Percentiles rank a stretch among this genome's conserved stretches.
These are phyloP conservation scores for Crithidia bombi DNA, from an alignment of 208 protist species.

Conservation along the genomic window DNA sequence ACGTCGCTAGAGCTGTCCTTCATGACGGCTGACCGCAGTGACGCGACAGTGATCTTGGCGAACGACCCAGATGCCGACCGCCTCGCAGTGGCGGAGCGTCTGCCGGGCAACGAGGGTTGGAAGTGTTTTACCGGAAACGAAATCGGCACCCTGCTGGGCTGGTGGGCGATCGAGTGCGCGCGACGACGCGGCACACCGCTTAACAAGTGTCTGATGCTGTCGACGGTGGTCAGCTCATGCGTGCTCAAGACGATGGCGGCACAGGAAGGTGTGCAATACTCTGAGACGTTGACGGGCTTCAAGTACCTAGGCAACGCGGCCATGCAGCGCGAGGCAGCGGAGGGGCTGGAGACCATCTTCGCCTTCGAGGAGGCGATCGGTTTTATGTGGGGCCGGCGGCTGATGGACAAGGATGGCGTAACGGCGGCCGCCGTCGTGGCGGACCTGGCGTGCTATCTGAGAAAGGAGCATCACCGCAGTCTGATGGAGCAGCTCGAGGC, in stretches of 20 bases:
- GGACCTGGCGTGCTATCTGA: conserved; percentile 88
- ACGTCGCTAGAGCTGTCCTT: conserved; percentile 89
- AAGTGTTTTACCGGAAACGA: conserved; percentile 98
- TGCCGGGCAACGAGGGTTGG: conserved; percentile 76
- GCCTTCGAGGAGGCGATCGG: conserved; percentile 98
- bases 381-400: conserved; percentile 92
- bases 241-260: conserved; percentile 93
- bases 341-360: conserved; percentile 63
- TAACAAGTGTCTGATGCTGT: conserved; percentile 62
- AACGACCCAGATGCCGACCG: conserved; percentile 99
- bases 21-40: conserved; percentile 64
- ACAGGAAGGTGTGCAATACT: conserved; percentile 90
- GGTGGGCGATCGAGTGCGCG: conserved; percentile 90
- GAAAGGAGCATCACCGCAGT: conserved; percentile 45
- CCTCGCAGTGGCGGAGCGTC: conserved; percentile 94
- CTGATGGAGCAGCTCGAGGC: conserved; percentile 52
- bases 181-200: conserved; percentile 39
- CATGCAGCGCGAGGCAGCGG: conserved; percentile 41
- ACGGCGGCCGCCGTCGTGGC: conserved; percentile 89
- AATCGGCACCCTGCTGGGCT: conserved; percentile 95
- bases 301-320: conserved; percentile 98
- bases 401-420: conserved; percentile 98
- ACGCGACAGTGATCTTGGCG: conserved; percentile 93
- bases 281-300: conserved; percentile 98
- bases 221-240: conserved; percentile 82